A percentile compares a stretch with the other conserved stretches of the same genome.
Conservation (phyloP, 208 protist species). For the Leishmania tropica region DNA sequence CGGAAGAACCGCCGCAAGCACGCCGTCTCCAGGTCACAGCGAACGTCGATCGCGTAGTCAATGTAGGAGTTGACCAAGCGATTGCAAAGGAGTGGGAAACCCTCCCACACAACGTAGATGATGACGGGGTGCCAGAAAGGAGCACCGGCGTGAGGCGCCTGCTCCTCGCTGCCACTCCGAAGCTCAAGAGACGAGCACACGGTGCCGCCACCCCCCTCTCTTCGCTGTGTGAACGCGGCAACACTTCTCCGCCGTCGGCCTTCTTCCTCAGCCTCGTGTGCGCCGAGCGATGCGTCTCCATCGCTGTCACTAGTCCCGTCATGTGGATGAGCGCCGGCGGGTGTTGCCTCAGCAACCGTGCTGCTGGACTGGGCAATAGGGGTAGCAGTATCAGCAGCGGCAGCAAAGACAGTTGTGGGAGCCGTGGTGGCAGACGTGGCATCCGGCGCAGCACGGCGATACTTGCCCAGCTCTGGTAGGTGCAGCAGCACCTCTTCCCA, state of each 20-base stretch:
- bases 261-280: conserved; percentile 44
- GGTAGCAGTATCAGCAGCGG: background rate
- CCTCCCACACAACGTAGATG: conserved; percentile 59
- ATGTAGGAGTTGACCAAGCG: conserved; percentile 21
- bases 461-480: background rate
- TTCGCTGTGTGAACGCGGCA: background rate
- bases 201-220: too few species aligned
- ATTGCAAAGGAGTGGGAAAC: conserved; percentile 47
- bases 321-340: background rate
- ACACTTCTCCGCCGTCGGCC: conserved; percentile 9
- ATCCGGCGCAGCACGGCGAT: conserved; percentile 2
- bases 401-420: background rate
- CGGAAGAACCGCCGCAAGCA: conserved; percentile 64
- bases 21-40: conserved; percentile 49
- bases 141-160: background rate
- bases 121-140: background rate
- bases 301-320: background rate
- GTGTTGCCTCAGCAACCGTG: background rate
- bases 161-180: background rate
- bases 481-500: background rate
- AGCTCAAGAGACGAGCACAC: background rate
- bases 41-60: conserved; percentile 44
- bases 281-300: conserved; percentile 37
- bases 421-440: background rate
- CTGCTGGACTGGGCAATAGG: background rate